These are phyloP conservation scores for Yarrowia deformans DNA, from an alignment of 805 yeast genomes.

Conservation along the genomic window DNA sequence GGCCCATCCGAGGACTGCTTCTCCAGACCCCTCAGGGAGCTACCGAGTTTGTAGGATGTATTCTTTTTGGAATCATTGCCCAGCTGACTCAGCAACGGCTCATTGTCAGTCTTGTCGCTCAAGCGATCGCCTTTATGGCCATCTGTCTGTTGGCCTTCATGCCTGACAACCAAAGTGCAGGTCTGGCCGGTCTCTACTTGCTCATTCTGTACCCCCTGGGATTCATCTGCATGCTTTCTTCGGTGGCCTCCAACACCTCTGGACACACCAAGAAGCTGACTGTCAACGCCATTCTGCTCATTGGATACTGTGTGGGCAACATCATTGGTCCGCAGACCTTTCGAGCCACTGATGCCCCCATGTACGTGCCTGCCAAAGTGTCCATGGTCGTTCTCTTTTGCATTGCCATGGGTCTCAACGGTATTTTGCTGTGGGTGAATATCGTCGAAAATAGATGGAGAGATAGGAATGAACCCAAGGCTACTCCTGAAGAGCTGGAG, in stretches of 20 bases:
- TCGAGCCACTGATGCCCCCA: constrained; percentile 63
- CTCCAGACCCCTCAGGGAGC: constrained; percentile 48
- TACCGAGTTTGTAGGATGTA: constrained; percentile 47
- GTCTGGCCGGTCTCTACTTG: constrained; percentile 54
- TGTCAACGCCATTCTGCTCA: constrained; percentile 63
- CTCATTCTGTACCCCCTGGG: constrained; percentile 48
- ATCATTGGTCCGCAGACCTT: constrained; percentile 79
- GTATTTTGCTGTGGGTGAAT: constrained; percentile 42
- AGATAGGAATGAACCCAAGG: constrained; percentile 52
- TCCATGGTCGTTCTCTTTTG: constrained; percentile 63
- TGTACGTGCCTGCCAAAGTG: constrained; percentile 64
- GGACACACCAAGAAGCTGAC: constrained; percentile 78
- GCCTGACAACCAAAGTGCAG: constrained; percentile 51
- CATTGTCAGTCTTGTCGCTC: constrained; percentile 57
- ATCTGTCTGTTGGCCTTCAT: constrained; percentile 56
- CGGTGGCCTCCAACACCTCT: constrained; percentile 61
- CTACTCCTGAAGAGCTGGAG: constrained; percentile 46
- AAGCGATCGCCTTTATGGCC: constrained; percentile 56
- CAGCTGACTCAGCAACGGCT: constrained; percentile 42
- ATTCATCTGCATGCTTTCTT: constrained; percentile 54
- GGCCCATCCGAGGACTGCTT: constrained; percentile 50
- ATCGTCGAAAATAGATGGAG: constrained; percentile 58
- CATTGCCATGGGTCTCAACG: constrained; percentile 54
- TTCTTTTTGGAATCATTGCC: constrained; percentile 41
- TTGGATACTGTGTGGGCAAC: constrained; percentile 73